Evolutionary conservation across 179 eudicot genomes (phyloP).

Genomic region (Camellia oleifera): DNA sequence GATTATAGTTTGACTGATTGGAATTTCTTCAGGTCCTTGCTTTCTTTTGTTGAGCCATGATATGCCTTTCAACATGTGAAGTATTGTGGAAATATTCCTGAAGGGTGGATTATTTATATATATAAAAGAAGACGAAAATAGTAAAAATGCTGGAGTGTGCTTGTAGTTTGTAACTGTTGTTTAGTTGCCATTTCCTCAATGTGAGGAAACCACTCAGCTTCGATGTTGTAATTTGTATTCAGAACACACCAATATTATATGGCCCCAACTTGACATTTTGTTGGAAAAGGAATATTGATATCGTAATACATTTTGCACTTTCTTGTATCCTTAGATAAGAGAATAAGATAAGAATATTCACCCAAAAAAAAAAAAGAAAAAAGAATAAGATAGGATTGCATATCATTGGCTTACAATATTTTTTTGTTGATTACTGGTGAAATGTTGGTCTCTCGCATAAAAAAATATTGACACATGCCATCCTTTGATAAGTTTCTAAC

Average conservation of each 20-base stretch:
- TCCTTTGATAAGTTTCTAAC: constrained; percentile 18
- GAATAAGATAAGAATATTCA: too few species aligned
- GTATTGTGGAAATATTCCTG: neutral
- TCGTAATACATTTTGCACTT: neutral
- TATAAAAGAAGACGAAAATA: too few species aligned
- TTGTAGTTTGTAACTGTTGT: too few species aligned
- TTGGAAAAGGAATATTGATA: neutral
- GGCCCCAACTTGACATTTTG: neutral
- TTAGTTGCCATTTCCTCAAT: neutral
- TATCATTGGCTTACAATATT: neutral
- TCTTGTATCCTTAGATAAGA: neutral
- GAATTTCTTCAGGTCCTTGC: neutral
- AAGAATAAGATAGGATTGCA: neutral
- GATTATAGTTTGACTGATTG: neutral
- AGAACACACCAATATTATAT: neutral
- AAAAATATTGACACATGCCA: neutral
- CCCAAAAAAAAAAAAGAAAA: neutral
- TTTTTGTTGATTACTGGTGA: neutral
- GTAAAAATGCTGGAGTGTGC: too few species aligned
- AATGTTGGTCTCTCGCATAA: neutral
- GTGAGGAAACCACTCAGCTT: neutral
- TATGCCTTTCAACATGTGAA: constrained; percentile 7
- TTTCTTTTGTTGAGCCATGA: neutral
- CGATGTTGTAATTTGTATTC: neutral
- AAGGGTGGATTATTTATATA: too few species aligned